A percentile compares a stretch with the other conserved stretches of the same genome.
These are phyloP conservation scores for Chrysoporthe cubensis DNA, from an alignment of 2,329 filamentous ascomycete genomes.

Conservation along the genomic window DNA sequence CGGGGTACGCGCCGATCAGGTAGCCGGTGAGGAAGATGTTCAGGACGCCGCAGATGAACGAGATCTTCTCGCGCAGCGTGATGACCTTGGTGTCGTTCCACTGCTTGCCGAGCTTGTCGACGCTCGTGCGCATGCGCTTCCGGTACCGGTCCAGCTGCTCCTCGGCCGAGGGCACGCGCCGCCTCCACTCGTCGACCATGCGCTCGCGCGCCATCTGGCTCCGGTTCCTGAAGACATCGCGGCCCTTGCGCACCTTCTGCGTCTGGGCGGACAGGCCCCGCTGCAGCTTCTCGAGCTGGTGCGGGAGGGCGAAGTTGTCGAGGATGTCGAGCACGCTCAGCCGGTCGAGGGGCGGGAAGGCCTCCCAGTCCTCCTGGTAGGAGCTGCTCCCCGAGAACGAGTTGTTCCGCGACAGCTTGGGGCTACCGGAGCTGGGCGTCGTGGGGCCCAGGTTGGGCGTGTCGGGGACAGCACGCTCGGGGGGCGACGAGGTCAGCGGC, in stretches of 20 bases:
- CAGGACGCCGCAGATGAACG: constrained; percentile 93
- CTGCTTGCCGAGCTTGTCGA: constrained; percentile 81
- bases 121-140: constrained; percentile 81
- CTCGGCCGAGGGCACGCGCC: constrained; percentile 81
- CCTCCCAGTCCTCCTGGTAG: constrained; percentile 88
- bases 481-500: constrained; percentile 48
- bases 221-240: constrained; percentile 76
- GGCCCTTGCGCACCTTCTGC: constrained; percentile 81
- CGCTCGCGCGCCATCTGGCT: constrained; percentile 81
- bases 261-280: constrained; percentile 80
- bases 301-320: constrained; percentile 88
- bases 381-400: constrained; percentile 85
- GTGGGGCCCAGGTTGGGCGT: constrained; percentile 56
- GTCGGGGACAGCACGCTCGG: constrained; percentile 49
- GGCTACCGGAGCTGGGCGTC: constrained; percentile 47
- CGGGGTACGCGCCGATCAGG: constrained; percentile 81
- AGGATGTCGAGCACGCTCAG: constrained; percentile 91
- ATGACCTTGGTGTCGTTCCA: constrained; percentile 93
- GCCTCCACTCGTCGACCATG: constrained; percentile 91
- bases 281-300: constrained; percentile 90
- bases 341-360: constrained; percentile 84
- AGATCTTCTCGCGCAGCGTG: constrained; percentile 88
- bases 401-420: constrained; percentile 71
- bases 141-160: constrained; percentile 92
- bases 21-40: constrained; percentile 98